These are phyloP conservation scores for Tricharina praecox DNA, from an alignment of 495 filamentous ascomycete species.

Conservation along the genomic window DNA sequence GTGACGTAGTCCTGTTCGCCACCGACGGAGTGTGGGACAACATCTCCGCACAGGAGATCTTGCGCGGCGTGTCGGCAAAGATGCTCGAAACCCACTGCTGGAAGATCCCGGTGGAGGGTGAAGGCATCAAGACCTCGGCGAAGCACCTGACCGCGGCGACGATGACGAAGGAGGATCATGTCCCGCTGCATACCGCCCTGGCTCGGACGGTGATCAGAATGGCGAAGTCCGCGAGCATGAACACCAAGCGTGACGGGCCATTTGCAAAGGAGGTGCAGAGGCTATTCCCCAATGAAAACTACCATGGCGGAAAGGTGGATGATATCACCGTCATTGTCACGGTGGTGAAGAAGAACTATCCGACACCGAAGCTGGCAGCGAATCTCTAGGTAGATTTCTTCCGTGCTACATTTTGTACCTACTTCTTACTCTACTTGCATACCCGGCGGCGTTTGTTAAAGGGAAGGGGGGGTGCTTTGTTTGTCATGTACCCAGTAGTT, in stretches of 20 bases:
- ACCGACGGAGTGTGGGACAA: slow-evolving; percentile 97
- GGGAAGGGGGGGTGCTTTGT: no score
- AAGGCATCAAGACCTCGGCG: slow-evolving; percentile 25
- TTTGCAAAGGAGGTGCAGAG: slow-evolving; percentile 85
- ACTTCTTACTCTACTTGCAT: not conserved
- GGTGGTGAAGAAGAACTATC: slow-evolving; percentile 11
- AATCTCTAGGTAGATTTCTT: not conserved
- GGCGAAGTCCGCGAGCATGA: slow-evolving; percentile 68
- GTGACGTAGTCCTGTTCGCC: slow-evolving; percentile 78
- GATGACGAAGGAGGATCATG: slow-evolving; percentile 37
- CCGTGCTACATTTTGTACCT: not conserved
- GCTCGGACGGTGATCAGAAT: slow-evolving; percentile 38
- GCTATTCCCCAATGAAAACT: slow-evolving; percentile 66
- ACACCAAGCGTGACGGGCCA: slow-evolving; percentile 65
- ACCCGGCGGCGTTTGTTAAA: no score
- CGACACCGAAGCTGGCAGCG: not conserved
- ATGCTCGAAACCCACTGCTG: slow-evolving; percentile 64
- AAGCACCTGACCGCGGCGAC: slow-evolving; percentile 9
- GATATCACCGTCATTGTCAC: slow-evolving; percentile 28
- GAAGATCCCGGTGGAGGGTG: slow-evolving; percentile 32
- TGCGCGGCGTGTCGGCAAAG: slow-evolving; percentile 54
- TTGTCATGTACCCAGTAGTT: no score
- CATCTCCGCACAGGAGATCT: slow-evolving; percentile 70
- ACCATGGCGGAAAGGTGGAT: slow-evolving; percentile 44
- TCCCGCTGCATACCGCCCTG: slow-evolving; percentile 23